phyloP scores from a whole-genome alignment of 257 asterid species.

The Paraleonurus japonicus region DNA sequence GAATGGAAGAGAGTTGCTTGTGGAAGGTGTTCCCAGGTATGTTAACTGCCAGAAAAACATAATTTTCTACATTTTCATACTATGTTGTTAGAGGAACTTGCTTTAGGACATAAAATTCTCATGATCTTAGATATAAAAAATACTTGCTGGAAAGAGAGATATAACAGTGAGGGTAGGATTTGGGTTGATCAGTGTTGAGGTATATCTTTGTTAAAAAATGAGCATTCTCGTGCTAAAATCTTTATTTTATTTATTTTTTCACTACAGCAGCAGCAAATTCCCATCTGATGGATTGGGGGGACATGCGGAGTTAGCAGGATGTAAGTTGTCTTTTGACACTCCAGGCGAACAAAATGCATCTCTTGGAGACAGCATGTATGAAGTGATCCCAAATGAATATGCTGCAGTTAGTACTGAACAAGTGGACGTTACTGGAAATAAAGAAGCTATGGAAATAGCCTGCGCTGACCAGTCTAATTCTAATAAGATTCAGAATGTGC shows the following conservation, averaged over 20 bases:
- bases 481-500: slow-evolving; percentile 42
- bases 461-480: slow-evolving; percentile 36
- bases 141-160: slow-evolving; percentile 32
- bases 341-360: slow-evolving; percentile 32
- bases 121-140: slow-evolving; percentile 31
- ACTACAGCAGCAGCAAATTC: slow-evolving; percentile 25
- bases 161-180: slow-evolving; percentile 29
- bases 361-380: slow-evolving; percentile 32
- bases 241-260: too few species aligned
- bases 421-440: slow-evolving; percentile 32
- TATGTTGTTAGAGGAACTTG: slow-evolving; percentile 35
- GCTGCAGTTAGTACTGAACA: slow-evolving; percentile 26
- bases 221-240: slow-evolving; percentile 36
- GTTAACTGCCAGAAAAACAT: slow-evolving; percentile 38
- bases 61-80: slow-evolving; percentile 35
- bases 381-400: slow-evolving; percentile 30
- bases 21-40: slow-evolving; percentile 43
- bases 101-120: slow-evolving; percentile 26
- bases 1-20: slow-evolving; percentile 37
- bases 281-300: slow-evolving; percentile 38
- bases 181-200: slow-evolving; percentile 33
- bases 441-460: slow-evolving; percentile 20
- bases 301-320: slow-evolving; percentile 26
- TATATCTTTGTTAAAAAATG: slow-evolving; percentile 29
- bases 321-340: slow-evolving; percentile 31